These are phyloP conservation scores for Aspergillus sp. DNA, from an alignment of 2,329 filamentous ascomycete species.

Conservation along the genomic window DNA sequence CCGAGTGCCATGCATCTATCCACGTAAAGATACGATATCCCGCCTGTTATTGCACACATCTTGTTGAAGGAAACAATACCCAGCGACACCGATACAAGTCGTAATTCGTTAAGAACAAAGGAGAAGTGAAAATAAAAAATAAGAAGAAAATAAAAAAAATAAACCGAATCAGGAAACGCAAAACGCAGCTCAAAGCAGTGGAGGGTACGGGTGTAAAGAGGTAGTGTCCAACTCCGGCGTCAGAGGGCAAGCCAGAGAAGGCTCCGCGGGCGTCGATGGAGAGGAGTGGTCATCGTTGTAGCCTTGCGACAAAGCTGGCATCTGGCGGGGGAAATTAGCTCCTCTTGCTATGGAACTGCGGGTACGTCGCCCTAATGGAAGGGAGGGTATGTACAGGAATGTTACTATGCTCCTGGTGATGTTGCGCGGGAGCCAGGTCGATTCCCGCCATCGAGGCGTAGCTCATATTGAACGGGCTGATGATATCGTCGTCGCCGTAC, in stretches of 20 bases:
- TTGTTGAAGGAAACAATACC: neutral
- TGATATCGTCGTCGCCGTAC: constrained; percentile 55
- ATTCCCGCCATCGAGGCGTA: constrained; percentile 60
- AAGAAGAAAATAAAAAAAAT: neutral
- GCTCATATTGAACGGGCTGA: constrained; percentile 61
- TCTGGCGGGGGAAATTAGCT: constrained; percentile 28
- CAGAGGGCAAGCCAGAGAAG: constrained; percentile 39
- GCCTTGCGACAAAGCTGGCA: constrained; percentile 36
- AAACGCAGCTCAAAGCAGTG: constrained; percentile 19
- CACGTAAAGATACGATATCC: neutral
- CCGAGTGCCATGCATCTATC: constrained; percentile 13
- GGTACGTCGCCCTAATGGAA: constrained; percentile 20
- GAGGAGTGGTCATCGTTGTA: constrained; percentile 42
- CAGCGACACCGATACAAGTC: neutral
- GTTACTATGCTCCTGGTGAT: constrained; percentile 37
- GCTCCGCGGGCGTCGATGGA: constrained; percentile 42
- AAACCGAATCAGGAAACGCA: neutral
- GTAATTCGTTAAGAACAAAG: neutral
- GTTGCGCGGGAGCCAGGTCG: constrained; percentile 44
- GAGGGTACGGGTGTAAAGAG: constrained; percentile 36
- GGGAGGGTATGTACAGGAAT: constrained; percentile 46
- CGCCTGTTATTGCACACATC: neutral
- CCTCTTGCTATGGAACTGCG: constrained; percentile 13
- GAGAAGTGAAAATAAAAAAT: neutral
- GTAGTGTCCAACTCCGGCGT: constrained; percentile 44